These are phyloP conservation scores for Melanomma pulvis-pyrius DNA, from an alignment of 495 filamentous ascomycete genomes.

Conservation along the genomic window DNA sequence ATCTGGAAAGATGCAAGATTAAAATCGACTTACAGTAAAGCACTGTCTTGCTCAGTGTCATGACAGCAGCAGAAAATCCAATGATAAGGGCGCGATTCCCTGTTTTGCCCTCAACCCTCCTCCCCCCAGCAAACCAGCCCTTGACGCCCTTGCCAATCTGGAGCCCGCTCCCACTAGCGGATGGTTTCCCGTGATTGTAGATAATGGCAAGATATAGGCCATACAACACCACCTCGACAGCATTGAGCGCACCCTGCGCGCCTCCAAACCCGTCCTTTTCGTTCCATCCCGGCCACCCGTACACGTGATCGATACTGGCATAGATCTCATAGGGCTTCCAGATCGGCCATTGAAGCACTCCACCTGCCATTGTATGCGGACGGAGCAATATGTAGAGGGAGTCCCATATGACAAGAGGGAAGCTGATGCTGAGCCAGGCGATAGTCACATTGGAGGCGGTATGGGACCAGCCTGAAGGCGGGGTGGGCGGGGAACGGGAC, in stretches of 20 bases:
- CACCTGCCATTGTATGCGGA: slow-evolving; percentile 82
- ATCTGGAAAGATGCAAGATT: not conserved
- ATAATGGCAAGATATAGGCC: slow-evolving; percentile 68
- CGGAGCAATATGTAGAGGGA: slow-evolving; percentile 77
- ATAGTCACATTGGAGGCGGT: slow-evolving; percentile 66
- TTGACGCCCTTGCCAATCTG: slow-evolving; percentile 45
- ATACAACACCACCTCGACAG: slow-evolving; percentile 73
- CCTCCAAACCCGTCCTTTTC: slow-evolving; percentile 75
- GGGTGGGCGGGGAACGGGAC: slow-evolving; percentile 1
- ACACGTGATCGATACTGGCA: slow-evolving; percentile 77
- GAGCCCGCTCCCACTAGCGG: slow-evolving; percentile 36
- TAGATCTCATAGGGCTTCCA: slow-evolving; percentile 84
- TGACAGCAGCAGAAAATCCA: slow-evolving; percentile 68
- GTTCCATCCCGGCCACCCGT: slow-evolving; percentile 78
- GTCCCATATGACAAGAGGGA: slow-evolving; percentile 86
- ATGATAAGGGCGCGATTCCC: slow-evolving; percentile 68
- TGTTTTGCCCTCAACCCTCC: slow-evolving; percentile 58
- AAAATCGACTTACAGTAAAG: slow-evolving; percentile 70
- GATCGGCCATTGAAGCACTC: slow-evolving; percentile 70
- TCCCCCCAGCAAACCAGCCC: slow-evolving; percentile 51
- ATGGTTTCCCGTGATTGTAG: slow-evolving; percentile 50
- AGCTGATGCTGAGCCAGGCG: slow-evolving; percentile 75
- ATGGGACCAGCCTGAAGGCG: slow-evolving; percentile 59
- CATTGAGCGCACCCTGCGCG: slow-evolving; percentile 74
- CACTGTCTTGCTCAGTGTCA: slow-evolving; percentile 87